These are phyloP conservation scores for Zygosaccharomyces sapae DNA, from an alignment of 1,139 yeast genomes.

Conservation along the genomic window DNA sequence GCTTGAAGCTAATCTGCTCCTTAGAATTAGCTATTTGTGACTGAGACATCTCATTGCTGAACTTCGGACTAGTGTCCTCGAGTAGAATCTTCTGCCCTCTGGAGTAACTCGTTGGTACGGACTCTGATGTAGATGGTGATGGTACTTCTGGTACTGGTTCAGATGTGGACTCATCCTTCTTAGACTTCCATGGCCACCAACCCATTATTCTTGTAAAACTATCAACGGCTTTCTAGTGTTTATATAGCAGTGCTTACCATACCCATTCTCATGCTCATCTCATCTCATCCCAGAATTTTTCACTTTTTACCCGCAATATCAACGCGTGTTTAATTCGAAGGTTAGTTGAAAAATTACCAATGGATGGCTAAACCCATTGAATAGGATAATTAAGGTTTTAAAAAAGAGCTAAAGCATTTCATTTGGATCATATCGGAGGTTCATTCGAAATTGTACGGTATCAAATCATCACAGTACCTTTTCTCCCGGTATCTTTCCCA, in stretches of 20 bases:
- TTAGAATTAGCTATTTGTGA: conserved; percentile 22
- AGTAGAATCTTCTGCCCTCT: conserved; percentile 37
- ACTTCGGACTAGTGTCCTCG: conserved; percentile 40
- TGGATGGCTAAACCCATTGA: background rate
- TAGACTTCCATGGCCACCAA: conserved; percentile 15
- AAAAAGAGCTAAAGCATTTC: background rate
- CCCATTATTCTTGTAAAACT: conserved; percentile 7
- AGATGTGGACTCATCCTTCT: background rate
- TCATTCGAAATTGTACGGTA: background rate
- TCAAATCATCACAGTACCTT: background rate
- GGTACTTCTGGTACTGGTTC: background rate
- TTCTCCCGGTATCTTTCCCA: background rate
- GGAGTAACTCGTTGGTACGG: conserved; percentile 24
- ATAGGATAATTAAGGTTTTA: background rate
- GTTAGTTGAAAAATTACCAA: background rate
- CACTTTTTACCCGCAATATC: conserved; percentile 5
- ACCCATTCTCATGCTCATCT: background rate
- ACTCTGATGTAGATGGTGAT: background rate
- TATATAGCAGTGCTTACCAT: too few species aligned
- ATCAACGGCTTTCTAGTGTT: too few species aligned
- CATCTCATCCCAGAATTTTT: conserved; percentile 5
- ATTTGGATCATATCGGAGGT: background rate
- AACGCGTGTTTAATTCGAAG: conserved; percentile 4
- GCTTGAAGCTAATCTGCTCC: conserved; percentile 32
- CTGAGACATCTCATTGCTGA: conserved; percentile 32